These are phyloP conservation scores for Gossypium longicalyx DNA, from an alignment of 345 rosid genomes.

Conservation along the genomic window DNA sequence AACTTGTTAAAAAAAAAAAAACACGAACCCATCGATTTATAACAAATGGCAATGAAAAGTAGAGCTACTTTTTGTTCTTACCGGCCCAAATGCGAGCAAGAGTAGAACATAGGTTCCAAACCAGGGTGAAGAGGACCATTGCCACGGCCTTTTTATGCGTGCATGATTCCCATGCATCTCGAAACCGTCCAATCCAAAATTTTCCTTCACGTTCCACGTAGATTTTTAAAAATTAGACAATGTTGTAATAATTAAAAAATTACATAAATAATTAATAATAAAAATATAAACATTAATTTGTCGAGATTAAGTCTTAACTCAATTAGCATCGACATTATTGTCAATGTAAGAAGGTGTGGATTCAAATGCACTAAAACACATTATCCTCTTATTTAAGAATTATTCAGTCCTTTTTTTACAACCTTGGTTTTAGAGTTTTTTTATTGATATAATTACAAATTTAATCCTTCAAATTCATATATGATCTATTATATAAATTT, in stretches of 20 bases:
- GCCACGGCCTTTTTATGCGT: constrained; percentile 75
- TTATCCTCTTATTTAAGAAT: too few species aligned
- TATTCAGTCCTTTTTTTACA: too few species aligned
- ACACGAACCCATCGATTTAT: not conserved
- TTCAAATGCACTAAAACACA: rapidly evolving
- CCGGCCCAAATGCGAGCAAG: constrained; percentile 86
- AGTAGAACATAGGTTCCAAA: constrained; percentile 72
- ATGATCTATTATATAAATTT: too few species aligned
- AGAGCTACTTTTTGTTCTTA: constrained; percentile 11
- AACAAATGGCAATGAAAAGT: too few species aligned
- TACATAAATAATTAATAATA: not conserved
- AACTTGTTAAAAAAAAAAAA: not conserved
- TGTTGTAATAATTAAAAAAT: not conserved
- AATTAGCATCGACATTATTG: too few species aligned
- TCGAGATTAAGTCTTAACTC: too few species aligned
- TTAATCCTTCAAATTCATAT: too few species aligned
- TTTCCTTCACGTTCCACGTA: constrained; percentile 33
- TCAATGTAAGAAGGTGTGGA: rapidly evolving
- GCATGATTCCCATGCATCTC: constrained; percentile 75
- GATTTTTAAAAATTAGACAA: not conserved
- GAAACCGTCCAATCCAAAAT: constrained; percentile 55
- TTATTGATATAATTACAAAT: too few species aligned
- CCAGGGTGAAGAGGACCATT: constrained; percentile 46
- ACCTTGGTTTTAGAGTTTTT: too few species aligned
- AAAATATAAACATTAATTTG: not conserved